phyloP scores from a whole-genome alignment of 768 basidiomycete species.

The Rhizopogon vesiculosus region DNA sequence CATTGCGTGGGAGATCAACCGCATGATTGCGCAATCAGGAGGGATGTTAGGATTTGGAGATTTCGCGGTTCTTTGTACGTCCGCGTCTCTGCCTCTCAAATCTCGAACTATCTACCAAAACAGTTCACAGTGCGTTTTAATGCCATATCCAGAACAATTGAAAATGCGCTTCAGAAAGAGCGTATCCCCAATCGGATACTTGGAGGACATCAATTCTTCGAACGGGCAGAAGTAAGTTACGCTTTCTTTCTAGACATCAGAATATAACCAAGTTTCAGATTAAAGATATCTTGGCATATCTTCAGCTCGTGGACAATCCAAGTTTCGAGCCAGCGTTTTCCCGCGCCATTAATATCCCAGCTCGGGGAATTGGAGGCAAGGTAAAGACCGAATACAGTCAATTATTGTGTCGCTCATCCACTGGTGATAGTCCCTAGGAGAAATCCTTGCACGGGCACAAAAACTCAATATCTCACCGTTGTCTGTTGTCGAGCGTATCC shows the following conservation, averaged over 20 bases:
- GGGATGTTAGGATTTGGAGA: conserved; percentile 69
- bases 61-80: conserved; percentile 78
- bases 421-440: conserved; percentile 48
- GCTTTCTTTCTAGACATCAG: not conserved
- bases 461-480: conserved; percentile 50
- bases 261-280: conserved; percentile 37
- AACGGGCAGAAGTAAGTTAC: conserved; percentile 61
- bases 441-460: conserved; percentile 51
- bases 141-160: conserved; percentile 71
- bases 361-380: conserved; percentile 75
- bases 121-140: conserved; percentile 67
- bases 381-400: conserved; percentile 27
- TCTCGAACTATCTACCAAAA: conserved; percentile 1
- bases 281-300: conserved; percentile 77
- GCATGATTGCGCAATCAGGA: conserved; percentile 69
- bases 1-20: conserved; percentile 75
- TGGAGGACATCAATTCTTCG: conserved; percentile 84
- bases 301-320: conserved; percentile 80
- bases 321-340: conserved; percentile 59
- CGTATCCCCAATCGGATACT: conserved; percentile 76
- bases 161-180: conserved; percentile 69
- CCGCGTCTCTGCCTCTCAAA: conserved; percentile 20
- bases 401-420: not conserved
- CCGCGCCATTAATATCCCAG: conserved; percentile 70
- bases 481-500: conserved; percentile 58